Evolutionary conservation across 2,329 filamentous ascomycete genomes (phyloP).

Genomic region (Aspergillus brasiliensis): DNA sequence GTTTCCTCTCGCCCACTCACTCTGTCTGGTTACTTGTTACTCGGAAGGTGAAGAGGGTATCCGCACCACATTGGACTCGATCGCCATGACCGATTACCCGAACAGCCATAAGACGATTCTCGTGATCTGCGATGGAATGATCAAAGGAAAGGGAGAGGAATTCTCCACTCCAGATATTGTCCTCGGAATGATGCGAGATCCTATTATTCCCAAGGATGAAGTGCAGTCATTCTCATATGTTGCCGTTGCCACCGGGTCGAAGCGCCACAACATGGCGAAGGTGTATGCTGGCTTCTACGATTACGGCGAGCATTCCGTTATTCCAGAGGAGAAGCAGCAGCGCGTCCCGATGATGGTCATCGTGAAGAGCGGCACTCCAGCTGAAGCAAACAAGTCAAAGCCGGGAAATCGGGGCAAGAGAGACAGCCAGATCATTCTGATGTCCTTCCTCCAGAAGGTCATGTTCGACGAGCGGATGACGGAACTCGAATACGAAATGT

Average conservation of each 20-base stretch:
- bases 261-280: constrained; percentile 99
- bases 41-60: constrained; percentile 93
- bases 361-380: constrained; percentile 92
- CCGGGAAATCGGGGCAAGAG: constrained; percentile 97
- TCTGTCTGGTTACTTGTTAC: constrained; percentile 95
- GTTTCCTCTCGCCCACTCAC: constrained; percentile 87
- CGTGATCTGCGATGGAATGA: constrained; percentile 94
- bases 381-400: constrained; percentile 78
- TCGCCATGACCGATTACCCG: constrained; percentile 96
- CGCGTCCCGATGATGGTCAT: constrained; percentile 96
- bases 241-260: constrained; percentile 90
- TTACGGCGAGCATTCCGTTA: constrained; percentile 78
- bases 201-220: constrained; percentile 74
- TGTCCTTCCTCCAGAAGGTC: constrained; percentile 99
- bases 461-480: constrained; percentile 99
- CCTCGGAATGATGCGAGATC: constrained; percentile 92
- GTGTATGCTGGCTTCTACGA: constrained; percentile 98
- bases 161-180: constrained; percentile 87
- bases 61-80: constrained; percentile 90
- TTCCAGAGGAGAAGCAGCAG: constrained; percentile 86
- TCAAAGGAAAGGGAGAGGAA: constrained; percentile 90
- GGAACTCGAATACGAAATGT: constrained; percentile 98
- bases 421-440: constrained; percentile 97
- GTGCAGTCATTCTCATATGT: constrained; percentile 94
- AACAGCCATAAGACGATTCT: constrained; percentile 98